Base-by-base conservation (phyloP, 2,329 filamentous ascomycete species). In the Eutypa lata region DNA sequence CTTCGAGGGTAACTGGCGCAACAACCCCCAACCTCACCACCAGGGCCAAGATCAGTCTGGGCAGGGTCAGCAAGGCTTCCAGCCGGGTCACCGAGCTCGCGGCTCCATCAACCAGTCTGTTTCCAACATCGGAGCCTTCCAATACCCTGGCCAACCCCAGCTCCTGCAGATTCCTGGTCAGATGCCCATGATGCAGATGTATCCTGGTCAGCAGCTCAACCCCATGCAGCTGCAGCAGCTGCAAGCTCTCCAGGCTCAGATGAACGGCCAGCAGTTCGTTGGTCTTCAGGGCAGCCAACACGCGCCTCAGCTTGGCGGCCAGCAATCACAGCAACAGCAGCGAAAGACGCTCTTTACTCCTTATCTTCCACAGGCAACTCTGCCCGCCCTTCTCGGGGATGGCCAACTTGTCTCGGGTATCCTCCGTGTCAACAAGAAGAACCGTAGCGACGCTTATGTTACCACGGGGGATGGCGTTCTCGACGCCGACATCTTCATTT, bases 401-500 rank as follows among this genome's bases (percentile, higher is more conserved):
- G 94, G 94, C 18, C 91, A 96, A 72, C 87, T 99, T 53, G 94
- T 99, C 51, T 93, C 93, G 56, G 94, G 94, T 76, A 91, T 97
- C 62, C 87, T 99, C 49, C 90, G 94, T 55, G 94, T 99, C 60
- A 99, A 99, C 83, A 99, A 97, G 80, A 99, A 99, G 81, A 99
- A 99, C 75, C 88, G 94, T 58, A 97, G 93, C 65, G 94, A 99
- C 73, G 94, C 94, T 26, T 99, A 99, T 66, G 94, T 99, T 51
- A 94, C 94, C 11, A 96, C 91, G 13, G 86, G 89, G 56, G 94
- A 99, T 68, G 85, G 85, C 46, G 76, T 88, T 55, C 81, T 99
- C 47, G 94, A 97, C 73, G 93, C 94, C 43, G 94, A 99, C 69
- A 99, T 99, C 68, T 99, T 99, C 74, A 99, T 99, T 66, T 99